Conservation (phyloP, 805 yeast species). For the Cephaloascus fragrans region DNA sequence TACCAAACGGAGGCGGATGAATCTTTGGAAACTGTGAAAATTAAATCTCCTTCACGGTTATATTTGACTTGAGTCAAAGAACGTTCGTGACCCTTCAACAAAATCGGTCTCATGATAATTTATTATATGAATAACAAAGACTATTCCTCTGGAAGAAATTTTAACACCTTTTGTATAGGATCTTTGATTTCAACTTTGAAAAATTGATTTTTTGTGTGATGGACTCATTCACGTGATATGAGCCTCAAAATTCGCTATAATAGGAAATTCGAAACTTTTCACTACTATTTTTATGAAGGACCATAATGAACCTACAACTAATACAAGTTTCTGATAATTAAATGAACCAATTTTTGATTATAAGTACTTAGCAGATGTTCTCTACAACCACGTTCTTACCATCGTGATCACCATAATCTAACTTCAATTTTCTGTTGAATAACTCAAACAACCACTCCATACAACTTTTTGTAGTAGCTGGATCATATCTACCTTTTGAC, state of each 20-base stretch:
- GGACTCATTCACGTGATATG: no score
- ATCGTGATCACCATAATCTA: slow-evolving; percentile 58
- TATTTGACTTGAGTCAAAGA: slow-evolving; percentile 93
- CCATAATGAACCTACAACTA: no score
- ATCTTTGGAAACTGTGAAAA: slow-evolving; percentile 90
- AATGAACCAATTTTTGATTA: no score
- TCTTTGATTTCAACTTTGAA: slow-evolving; percentile 7
- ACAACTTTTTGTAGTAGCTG: slow-evolving; percentile 64
- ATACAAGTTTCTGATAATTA: no score
- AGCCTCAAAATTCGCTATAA: no score
- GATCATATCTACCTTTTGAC: slow-evolving; percentile 74
- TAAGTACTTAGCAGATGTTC: slow-evolving; percentile 46
- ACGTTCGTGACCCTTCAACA: slow-evolving; percentile 94
- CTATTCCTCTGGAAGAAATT: no score
- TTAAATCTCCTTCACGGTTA: slow-evolving; percentile 90
- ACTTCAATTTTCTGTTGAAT: slow-evolving; percentile 57
- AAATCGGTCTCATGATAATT: slow-evolving; percentile 33
- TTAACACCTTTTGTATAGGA: slow-evolving; percentile 79
- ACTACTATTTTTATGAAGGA: no score
- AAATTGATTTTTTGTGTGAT: not conserved
- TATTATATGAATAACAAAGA: no score
- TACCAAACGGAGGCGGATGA: slow-evolving; percentile 86
- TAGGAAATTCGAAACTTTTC: no score
- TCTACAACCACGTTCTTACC: slow-evolving; percentile 42
- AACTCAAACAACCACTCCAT: slow-evolving; percentile 60